Base-by-base conservation (phyloP, 768 basidiomycete species). In the Auricularia sp. region DNA sequence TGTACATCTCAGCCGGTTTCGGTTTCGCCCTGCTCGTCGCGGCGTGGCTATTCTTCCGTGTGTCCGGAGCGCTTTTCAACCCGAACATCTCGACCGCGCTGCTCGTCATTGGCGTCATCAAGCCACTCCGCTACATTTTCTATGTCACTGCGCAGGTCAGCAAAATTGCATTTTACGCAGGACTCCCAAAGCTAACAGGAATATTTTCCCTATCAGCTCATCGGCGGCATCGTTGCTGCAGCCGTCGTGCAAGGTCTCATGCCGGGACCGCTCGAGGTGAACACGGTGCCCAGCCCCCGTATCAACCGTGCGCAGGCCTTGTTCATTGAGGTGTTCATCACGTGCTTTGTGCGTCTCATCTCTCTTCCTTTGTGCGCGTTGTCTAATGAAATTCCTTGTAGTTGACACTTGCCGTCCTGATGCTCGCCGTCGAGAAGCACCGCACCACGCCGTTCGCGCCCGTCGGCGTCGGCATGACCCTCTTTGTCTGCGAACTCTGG, bases 291-390 rank as follows among this genome's bases (percentile, higher is more conserved):
- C 37, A 75, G 77, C 8, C 70, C 73, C n/a, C 80, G 79, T 2
- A 73, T 82, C 66, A 87, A 80, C 73, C 66, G 72, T 2, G 78
- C 83, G 1, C 85, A 89, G 72, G 85, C 78, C 10, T 79, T 87
- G 18, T 88, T 88, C 72, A 86, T 88, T 66, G 87, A 89, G 71
- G 84, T 87, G 81, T 88, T 88, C 73, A 81, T 83, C 68, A 88
- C 87, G 14, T 77, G 82, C 13, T 77, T 79, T 16, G 77, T 88
- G 47, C 16, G 81, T 84, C 58, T 16, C 47, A 21, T 10, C 54
- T 47, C 13, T 61, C 13, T 24, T 33, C 37, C 3, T 8, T 21
- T 33, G 35, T 10, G 39, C 45, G 29, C 34, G 34, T 45, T 10
- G 62, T 4, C 44, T 64, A 29, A 29, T 29, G 29, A 3, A 11